Evolutionary conservation across 768 basidiomycete genomes (phyloP), one percentile per base, ranked within the genome.

Genomic region (Pholiota microspora): DNA sequence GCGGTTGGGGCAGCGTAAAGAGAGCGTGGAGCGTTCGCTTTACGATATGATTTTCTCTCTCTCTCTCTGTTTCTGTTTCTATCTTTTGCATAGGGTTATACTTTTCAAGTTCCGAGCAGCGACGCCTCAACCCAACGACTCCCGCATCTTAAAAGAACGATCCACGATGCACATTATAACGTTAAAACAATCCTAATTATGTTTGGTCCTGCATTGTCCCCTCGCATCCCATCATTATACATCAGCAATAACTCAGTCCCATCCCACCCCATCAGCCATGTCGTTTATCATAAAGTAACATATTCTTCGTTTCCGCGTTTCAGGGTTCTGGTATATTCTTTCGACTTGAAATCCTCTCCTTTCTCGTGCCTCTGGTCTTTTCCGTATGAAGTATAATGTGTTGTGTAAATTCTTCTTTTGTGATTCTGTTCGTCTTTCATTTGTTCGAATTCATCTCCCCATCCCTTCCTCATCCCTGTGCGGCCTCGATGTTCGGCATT

Each of bases 161-260:
- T 42, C 34, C 8, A 51, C 32, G 38, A 44, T 24, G 23, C 25
- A 46, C 36, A 6, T 56, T 31, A 32, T 34, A 10, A 46, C 21
- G 23, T 45, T 27, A 34, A 42, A 55, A 36, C 54, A 49, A 45
- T 44, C 40, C 28, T 55, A 50, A 50, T 50, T 45, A 55, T 49
- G 18, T 21, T 42, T 42, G 40, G 40, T 50, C 53, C 36, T 54
- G 27, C 57, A 51, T 48, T 18, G 25, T 16, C 52, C 27, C 27
- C 27, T 27, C 45, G 45, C 35, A 54, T 49, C 47, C 49, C 36
- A 51, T 24, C 53, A 50, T 57, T 57, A 34, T 54, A 58, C 53
- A 44, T 36, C 32, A 50, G 29, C 24, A 58, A 58, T 58, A 54
- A 54, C 53, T 55, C 50, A 38, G 29, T 27, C 16, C 27, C 25